Conservation (phyloP, 106 monocot genomes). For the Platanthera guangdongensis region DNA sequence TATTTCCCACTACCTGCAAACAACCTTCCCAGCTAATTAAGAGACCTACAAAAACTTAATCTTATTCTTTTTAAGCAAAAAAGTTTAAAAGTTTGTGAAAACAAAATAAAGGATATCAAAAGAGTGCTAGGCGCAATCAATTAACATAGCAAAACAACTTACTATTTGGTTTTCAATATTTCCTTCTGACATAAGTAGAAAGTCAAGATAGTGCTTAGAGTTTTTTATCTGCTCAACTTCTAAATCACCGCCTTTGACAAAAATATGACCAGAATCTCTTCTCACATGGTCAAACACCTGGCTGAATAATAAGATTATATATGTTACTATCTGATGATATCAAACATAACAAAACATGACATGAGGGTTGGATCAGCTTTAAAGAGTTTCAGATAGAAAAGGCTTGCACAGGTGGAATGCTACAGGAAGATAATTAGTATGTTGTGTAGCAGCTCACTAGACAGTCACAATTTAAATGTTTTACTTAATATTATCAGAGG, state of each 20-base stretch:
- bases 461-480: too few relatives aligned
- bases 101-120: neutral
- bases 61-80: neutral
- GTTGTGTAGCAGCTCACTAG: too few relatives aligned
- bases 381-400: too few relatives aligned
- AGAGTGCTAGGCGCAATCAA: neutral
- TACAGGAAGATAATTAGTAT: too few relatives aligned
- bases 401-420: too few relatives aligned
- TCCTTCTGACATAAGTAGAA: conserved; percentile 31
- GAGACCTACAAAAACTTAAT: neutral
- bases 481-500: too few relatives aligned
- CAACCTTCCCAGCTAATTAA: neutral
- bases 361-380: too few relatives aligned
- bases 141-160: neutral
- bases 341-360: neutral
- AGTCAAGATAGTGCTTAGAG: conserved; percentile 51
- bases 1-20: neutral
- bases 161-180: conserved; percentile 26
- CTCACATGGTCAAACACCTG: conserved; percentile 69
- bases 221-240: conserved; percentile 64
- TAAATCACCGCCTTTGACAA: conserved; percentile 41
- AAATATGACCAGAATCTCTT: conserved; percentile 53
- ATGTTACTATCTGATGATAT: conserved; percentile 11
- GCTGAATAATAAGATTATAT: conserved; percentile 37
- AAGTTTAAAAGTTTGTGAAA: neutral